These are phyloP conservation scores for Golubevia pallescens DNA, from an alignment of 1,284 basidiomycete genomes.

Conservation along the genomic window DNA sequence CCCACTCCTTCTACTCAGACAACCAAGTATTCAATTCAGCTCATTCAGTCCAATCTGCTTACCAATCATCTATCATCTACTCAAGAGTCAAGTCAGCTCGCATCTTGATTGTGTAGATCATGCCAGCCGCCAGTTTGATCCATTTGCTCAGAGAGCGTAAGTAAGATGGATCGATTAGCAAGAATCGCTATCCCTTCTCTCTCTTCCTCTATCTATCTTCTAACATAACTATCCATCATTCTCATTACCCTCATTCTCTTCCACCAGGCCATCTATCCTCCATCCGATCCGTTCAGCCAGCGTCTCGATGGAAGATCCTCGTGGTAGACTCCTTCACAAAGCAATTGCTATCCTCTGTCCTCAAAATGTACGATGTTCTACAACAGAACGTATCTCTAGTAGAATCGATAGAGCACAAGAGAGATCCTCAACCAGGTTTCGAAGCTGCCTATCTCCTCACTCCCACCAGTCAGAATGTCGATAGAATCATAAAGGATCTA, in stretches of 20 bases:
- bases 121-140: no score
- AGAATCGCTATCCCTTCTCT: not conserved
- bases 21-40: no score
- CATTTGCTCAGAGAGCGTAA: slow-evolving; percentile 6
- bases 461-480: slow-evolving; percentile 91
- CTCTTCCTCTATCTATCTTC: not conserved
- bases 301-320: slow-evolving; percentile 84
- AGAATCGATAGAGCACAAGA: slow-evolving; percentile 55
- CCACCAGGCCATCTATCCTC: slow-evolving; percentile 41
- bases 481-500: slow-evolving; percentile 73
- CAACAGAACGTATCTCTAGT: slow-evolving; percentile 58
- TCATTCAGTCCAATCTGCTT: no score
- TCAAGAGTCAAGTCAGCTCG: no score
- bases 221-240: not conserved
- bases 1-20: no score
- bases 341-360: slow-evolving; percentile 79
- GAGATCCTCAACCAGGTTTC: slow-evolving; percentile 30
- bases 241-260: not conserved
- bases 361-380: slow-evolving; percentile 74
- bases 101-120: no score
- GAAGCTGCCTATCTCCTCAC: slow-evolving; percentile 78
- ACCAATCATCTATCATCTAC: no score
- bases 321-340: slow-evolving; percentile 93
- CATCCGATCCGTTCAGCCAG: slow-evolving; percentile 57
- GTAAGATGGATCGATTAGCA: no score